Evolutionary conservation across 1,284 basidiomycete genomes (phyloP).

Genomic region (Ustilago sp.): DNA sequence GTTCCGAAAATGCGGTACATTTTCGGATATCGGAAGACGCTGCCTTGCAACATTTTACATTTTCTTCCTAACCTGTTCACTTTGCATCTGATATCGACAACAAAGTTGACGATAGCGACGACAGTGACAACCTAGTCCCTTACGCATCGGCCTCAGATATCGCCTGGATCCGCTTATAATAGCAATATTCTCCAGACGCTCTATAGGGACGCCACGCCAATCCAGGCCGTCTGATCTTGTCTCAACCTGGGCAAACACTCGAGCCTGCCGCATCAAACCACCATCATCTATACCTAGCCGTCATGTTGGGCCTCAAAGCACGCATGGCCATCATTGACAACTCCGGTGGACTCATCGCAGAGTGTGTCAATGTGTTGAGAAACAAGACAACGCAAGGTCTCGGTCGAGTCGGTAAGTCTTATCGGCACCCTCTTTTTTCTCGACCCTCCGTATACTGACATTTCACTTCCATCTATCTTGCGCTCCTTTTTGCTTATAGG

Average conservation of each 20-base stretch:
- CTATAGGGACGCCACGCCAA: too few relatives aligned
- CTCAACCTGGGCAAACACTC: neutral
- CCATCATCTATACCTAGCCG: neutral
- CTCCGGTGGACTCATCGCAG: slow-evolving; percentile 93
- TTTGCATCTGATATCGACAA: slow-evolving; percentile 6
- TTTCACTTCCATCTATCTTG: slow-evolving; percentile 12
- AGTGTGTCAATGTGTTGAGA: slow-evolving; percentile 97
- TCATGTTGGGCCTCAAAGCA: slow-evolving; percentile 69
- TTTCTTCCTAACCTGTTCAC: slow-evolving; percentile 2
- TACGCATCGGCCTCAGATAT: neutral
- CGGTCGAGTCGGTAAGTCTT: slow-evolving; percentile 74
- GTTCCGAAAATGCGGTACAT: slow-evolving; percentile 10
- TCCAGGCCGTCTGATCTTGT: neutral
- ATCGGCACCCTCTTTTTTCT: neutral
- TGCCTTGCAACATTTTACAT: slow-evolving; percentile 14
- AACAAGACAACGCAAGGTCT: slow-evolving; percentile 85
- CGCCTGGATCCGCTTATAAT: neutral
- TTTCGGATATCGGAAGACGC: slow-evolving; percentile 13
- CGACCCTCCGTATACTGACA: neutral
- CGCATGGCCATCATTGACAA: slow-evolving; percentile 87
- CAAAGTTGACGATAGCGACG: slow-evolving; percentile 4
- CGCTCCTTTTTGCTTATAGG: slow-evolving; percentile 75
- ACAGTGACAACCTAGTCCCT: neutral
- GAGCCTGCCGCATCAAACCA: neutral
- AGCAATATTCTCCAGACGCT: too few relatives aligned